Percentiles rank a stretch among this genome's conserved stretches.
phyloP scores from a whole-genome alignment of 371 early-diverging fungal species.

The Mycotypha africana region DNA sequence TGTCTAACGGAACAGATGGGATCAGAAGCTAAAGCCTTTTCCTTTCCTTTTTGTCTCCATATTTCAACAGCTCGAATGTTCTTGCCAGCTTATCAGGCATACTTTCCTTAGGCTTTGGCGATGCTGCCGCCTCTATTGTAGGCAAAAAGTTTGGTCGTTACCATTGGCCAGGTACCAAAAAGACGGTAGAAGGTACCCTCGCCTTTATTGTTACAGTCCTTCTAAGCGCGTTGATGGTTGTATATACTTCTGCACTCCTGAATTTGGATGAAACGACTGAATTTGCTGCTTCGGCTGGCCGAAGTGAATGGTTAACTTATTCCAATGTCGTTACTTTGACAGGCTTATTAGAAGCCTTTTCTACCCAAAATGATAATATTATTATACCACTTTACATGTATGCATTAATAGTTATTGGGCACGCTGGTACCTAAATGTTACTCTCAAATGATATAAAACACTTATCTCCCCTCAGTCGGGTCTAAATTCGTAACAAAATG shows the following conservation, averaged over 20 bases:
- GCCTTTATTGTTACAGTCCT: constrained; percentile 69
- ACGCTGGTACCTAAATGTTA: no score
- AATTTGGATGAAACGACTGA: constrained; percentile 18
- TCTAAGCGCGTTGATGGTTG: constrained; percentile 38
- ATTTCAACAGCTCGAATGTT: constrained; percentile 33
- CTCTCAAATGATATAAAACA: no score
- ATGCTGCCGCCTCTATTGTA: constrained; percentile 81
- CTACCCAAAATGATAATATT: constrained; percentile 75
- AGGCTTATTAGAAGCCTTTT: constrained; percentile 56
- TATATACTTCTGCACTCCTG: constrained; percentile 19
- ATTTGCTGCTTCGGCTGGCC: constrained; percentile 16
- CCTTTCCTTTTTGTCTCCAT: no score
- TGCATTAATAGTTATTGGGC: constrained; percentile 42
- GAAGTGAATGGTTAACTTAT: constrained; percentile 18
- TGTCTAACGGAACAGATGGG: no score
- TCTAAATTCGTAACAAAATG: no score
- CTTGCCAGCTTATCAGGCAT: constrained; percentile 73
- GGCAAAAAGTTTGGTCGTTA: constrained; percentile 70
- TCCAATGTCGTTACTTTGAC: constrained; percentile 21
- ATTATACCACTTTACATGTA: constrained; percentile 68
- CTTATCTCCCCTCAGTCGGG: no score
- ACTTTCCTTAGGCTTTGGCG: constrained; percentile 82
- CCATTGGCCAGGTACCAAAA: constrained; percentile 72
- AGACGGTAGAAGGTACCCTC: constrained; percentile 86
- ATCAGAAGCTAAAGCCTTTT: no score